These are phyloP conservation scores for Sclerotinia sclerotiorum DNA, from an alignment of 2,329 filamentous ascomycete genomes.

Conservation along the genomic window DNA sequence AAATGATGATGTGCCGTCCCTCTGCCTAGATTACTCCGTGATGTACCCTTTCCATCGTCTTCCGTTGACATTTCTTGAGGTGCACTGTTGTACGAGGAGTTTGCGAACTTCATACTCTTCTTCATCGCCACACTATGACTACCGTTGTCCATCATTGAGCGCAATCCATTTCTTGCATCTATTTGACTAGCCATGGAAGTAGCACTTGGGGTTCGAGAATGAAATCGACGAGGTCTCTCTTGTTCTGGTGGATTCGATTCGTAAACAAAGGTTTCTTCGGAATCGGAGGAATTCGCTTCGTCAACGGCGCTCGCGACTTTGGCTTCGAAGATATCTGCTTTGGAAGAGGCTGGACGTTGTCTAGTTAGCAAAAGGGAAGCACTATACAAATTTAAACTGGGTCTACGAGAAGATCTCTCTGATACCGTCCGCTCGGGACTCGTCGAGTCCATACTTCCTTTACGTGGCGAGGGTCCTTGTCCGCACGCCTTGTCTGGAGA, in stretches of 20 bases:
- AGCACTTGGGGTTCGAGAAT: slow-evolving; percentile 91
- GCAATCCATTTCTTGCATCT: slow-evolving; percentile 50
- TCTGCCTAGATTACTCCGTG: slow-evolving; percentile 58
- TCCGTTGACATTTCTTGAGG: slow-evolving; percentile 51
- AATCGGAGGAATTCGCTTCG: slow-evolving; percentile 94
- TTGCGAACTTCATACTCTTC: slow-evolving; percentile 95
- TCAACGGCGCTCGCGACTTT: slow-evolving; percentile 95
- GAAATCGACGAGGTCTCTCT: slow-evolving; percentile 65
- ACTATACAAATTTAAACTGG: slow-evolving; percentile 43
- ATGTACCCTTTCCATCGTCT: slow-evolving; percentile 65
- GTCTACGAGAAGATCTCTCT: slow-evolving; percentile 41
- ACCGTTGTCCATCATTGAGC: slow-evolving; percentile 64
- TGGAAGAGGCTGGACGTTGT: slow-evolving; percentile 70
- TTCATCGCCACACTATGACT: slow-evolving; percentile 67
- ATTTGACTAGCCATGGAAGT: slow-evolving; percentile 77
- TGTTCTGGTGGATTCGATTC: slow-evolving; percentile 87
- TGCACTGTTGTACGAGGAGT: slow-evolving; percentile 66
- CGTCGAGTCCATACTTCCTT: slow-evolving; percentile 31
- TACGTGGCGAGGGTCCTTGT: slow-evolving; percentile 36
- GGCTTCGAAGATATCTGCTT: slow-evolving; percentile 97
- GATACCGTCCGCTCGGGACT: slow-evolving; percentile 35
- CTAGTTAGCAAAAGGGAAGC: slow-evolving; percentile 50
- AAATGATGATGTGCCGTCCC: slow-evolving; percentile 74
- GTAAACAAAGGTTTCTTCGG: slow-evolving; percentile 97
- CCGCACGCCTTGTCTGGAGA: slow-evolving; percentile 31